These are phyloP conservation scores for Pythium sp. DNA, from an alignment of 352 stramenopile species.

Conservation along the genomic window DNA sequence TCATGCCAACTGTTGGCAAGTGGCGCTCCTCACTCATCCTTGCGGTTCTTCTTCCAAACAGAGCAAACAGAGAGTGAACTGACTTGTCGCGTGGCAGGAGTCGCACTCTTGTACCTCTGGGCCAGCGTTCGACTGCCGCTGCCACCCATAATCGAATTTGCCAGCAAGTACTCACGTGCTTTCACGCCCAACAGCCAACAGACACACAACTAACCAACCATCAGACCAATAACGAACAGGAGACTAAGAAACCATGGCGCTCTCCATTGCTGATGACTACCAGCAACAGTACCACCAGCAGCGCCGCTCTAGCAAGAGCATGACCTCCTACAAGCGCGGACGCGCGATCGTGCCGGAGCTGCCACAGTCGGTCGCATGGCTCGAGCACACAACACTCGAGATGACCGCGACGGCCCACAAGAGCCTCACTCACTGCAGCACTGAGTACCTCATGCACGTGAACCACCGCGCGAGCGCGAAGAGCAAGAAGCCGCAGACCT, in stretches of 20 bases:
- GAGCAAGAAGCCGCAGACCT: neutral
- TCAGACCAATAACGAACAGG: neutral
- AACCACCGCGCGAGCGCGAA: neutral
- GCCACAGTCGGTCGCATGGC: conserved; percentile 7
- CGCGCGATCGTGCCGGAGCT: neutral
- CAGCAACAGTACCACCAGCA: neutral
- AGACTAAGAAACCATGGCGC: neutral
- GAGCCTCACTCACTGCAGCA: conserved; percentile 3
- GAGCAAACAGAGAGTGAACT: neutral
- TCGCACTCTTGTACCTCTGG: neutral
- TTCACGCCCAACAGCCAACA: neutral
- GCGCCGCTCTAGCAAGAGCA: neutral
- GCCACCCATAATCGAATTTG: conserved; percentile 2
- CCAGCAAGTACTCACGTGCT: neutral
- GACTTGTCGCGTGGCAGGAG: neutral
- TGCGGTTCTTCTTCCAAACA: neutral
- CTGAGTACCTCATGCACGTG: conserved; percentile 4
- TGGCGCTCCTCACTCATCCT: neutral
- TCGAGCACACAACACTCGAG: conserved; percentile 7
- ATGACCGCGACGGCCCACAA: conserved; percentile 9
- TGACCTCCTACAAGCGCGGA: conserved; percentile 1
- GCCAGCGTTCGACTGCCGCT: neutral
- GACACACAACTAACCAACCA: neutral
- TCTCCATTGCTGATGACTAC: neutral
- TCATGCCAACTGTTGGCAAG: neutral